Base-by-base conservation (phyloP, 2,329 filamentous ascomycete species). In the Tolypocladium tundrense region DNA sequence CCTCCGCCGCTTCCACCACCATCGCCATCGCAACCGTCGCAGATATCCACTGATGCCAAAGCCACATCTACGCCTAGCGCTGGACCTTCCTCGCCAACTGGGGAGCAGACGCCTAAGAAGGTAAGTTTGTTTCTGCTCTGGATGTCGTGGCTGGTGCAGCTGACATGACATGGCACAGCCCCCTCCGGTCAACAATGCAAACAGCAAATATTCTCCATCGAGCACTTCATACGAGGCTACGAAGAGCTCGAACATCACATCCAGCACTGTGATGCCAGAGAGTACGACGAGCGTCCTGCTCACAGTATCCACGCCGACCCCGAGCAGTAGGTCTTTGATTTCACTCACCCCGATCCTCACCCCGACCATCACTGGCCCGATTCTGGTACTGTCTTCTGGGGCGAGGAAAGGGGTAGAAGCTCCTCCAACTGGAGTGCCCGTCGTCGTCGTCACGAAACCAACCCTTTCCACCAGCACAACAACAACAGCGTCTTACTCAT, bases 371-470 rank as follows among this genome's bases (percentile, higher is more conserved):
- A 57, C 56, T 8, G 40, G 13, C 33, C 54, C 56, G 35, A 50
- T 50, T 11, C 54, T 57, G 24, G 43, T 39, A 8, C 41, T 60
- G 6, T 54, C 60, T 19, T 41, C 60, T 10, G 55, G 41, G 13
- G 50, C n/a, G 21, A 59, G 59, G 14, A 60, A 60, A 53, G 61
- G 41, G 8, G 27, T 59, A 5, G 50, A 58, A 24, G n/a, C 41
- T 10, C 39, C 24, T 10, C 13, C 45, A 13, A 53, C 55, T 3
- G 11, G 27, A 2, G 24, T 42, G 6, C 21, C 58, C 5, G 42
- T 45, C 8, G 35, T 53, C 21, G 37, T 54, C 2, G 33, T 57
- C 7, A 54, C 40, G 52, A 40, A 33, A 9, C 43, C 53, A 31
- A 10, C 27, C 40, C 27, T 48, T 13, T 13, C 50, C 13, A 41